Base-by-base conservation (phyloP, 2,329 filamentous ascomycete species). In the Bipolaris sorokiniana region DNA sequence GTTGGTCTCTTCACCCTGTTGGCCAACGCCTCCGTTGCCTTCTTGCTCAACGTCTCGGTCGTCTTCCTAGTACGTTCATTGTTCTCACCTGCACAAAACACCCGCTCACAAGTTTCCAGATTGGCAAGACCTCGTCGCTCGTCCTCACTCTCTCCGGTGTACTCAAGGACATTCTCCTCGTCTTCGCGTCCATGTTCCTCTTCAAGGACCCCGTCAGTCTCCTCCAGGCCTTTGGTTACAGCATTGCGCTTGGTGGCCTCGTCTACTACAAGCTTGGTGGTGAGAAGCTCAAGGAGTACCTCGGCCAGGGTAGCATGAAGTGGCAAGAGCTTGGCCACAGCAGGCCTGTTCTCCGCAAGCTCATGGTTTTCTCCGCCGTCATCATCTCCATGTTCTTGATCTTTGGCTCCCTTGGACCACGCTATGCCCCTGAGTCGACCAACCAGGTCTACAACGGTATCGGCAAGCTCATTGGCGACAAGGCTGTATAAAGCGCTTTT, bases 71-170 rank as follows among this genome's bases (percentile, higher is more conserved):
- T 93, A 88, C 11, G 54, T 42, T 9, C 18, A 7, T 31, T 78
- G 88, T 81, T 34, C 36, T 33, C 13, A 20, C n/a, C 13, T 38
- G 15, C 7, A 36, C 41, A 22, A 16, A 18, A 22, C 41, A 26
- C 62, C 61, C 64, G 65, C 64, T 58, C 40, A 65, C 53, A 48
- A 26, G 23, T 45, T 5, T 51, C 15, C 64, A 93, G 90, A 94
- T 95, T 73, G 91, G 91, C 81, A 93, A 90, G 82, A 94, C 91
- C 15, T 94, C 90, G 1, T 91, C 90, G 50, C 88, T 95, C 52
- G 89, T 94, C 68, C 88, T 95, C 71, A 95, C 91, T 31, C 88
- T 95, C 45, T 94, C 90, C 73, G 91, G 91, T 81, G 90, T 95
- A 37, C 86, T 95, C 63, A 95, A 94, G 84, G 91, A 95, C 77